Base-by-base conservation (phyloP, 1,139 yeast genomes). In the Insectozyma bohioensis region DNA sequence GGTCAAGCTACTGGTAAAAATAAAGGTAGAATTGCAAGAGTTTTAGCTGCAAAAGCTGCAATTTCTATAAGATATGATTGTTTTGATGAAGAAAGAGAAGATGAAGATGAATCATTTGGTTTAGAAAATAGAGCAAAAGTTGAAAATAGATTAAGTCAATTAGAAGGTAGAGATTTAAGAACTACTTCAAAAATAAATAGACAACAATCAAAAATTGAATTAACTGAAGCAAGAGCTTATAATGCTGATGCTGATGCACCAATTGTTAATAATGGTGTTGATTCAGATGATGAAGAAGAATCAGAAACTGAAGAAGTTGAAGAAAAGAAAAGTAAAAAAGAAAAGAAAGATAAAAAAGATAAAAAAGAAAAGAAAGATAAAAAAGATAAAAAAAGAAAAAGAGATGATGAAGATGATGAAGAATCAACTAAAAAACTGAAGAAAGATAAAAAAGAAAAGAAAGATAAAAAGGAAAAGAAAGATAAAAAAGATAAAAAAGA, bases 1-100 rank as follows among this genome's bases (percentile, higher is more conserved):
- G 97, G 97, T 49, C 87, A 85, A 71, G 99, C 99, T 37, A 73
- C 92, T 44, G 85, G 95, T 57, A 90, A 90, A 75, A 92, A 94
- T 73, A 94, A 92, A 78, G 99, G 98, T 68, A 88, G 90, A 73
- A 87, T 92, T 60, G 97, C 99, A 37, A 84, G 99, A 72, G 96
- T 92, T 51, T 78, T 92, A 50, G 99, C 99, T 52, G 97, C 97
- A 44, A 92, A 92, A 72, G 95, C 97, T 48, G 95, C 98, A 33
- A 94, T 92, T 55, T 86, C 96, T 43, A 72, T 92, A 51, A 84
- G 98, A 73, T 92, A 85, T 61, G 99, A 92, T 69, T 95, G 97
- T 26, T 75, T 94, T 43, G 85, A 97, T 47, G 99, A 92, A 70
- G 97, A 92, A 53, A 81, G 97, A 65, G 95, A 85, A 51, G 95